Conservation (phyloP, 768 basidiomycete species). For the Tephrocybe sp. region DNA sequence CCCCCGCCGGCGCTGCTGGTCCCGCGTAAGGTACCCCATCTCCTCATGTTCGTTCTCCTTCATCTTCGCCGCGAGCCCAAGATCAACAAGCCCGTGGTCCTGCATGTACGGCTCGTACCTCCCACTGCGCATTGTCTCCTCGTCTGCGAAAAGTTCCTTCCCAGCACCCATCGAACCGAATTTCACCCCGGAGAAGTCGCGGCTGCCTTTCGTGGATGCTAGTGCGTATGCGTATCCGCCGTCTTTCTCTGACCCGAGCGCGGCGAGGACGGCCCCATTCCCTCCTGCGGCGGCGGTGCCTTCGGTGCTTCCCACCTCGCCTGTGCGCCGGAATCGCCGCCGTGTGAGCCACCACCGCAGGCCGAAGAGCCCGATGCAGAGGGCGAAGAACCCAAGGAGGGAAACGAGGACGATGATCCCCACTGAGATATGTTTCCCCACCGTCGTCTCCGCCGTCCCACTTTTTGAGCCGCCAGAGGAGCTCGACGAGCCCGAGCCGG, state of each 20-base stretch:
- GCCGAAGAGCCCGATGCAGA: constrained; percentile 55
- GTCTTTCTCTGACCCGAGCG: constrained; percentile 16
- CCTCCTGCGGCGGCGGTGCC: constrained; percentile 18
- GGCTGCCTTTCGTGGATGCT: constrained; percentile 21
- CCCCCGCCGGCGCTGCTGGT: not conserved
- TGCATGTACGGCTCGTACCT: constrained; percentile 39
- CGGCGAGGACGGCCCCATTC: not conserved
- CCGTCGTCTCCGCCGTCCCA: constrained; percentile 9
- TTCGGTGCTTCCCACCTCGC: constrained; percentile 7
- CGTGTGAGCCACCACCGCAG: constrained; percentile 51
- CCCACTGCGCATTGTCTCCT: constrained; percentile 30
- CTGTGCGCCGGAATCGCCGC: constrained; percentile 28
- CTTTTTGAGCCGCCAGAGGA: constrained; percentile 11
- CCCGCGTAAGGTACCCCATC: constrained; percentile 14
- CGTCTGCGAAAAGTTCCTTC: constrained; percentile 5
- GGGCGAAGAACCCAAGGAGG: constrained; percentile 55
- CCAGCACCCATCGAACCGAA: not conserved
- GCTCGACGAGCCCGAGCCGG: not conserved
- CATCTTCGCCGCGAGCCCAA: constrained; percentile 27
- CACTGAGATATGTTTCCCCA: constrained; percentile 45
- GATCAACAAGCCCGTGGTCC: constrained; percentile 30
- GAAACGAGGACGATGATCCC: constrained; percentile 66
- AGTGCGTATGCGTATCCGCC: constrained; percentile 43
- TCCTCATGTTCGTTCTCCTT: not conserved
- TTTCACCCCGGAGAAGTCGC: constrained; percentile 14